Percentiles rank a stretch among this genome's conserved stretches.
Evolutionary conservation across 352 stramenopile genomes (phyloP).

Genomic region (Phytophthora agathidicida): DNA sequence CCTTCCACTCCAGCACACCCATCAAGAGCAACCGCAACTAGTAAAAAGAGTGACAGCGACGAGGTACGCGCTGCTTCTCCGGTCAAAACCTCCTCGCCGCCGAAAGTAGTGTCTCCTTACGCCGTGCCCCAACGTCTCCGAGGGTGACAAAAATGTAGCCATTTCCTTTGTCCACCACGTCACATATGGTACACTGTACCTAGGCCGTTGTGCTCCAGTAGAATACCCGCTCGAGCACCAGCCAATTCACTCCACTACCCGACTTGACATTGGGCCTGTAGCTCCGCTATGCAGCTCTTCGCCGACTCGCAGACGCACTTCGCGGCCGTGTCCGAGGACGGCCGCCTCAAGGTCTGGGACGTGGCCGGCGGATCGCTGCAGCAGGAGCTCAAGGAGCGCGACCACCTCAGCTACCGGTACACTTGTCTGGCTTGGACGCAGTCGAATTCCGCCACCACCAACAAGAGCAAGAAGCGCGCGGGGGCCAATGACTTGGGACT

Average conservation of each 20-base stretch:
- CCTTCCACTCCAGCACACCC: neutral
- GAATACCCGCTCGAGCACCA: constrained; percentile 17
- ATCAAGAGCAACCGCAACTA: neutral
- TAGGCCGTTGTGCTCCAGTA: constrained; percentile 66
- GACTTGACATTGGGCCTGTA: constrained; percentile 8
- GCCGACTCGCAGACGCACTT: constrained; percentile 78
- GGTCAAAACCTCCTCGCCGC: constrained; percentile 2
- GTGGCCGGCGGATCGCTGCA: constrained; percentile 65
- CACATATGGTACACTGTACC: constrained; percentile 2
- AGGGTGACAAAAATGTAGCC: neutral
- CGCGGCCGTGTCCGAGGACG: constrained; percentile 81
- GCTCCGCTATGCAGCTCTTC: constrained; percentile 81
- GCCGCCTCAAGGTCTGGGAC: constrained; percentile 85
- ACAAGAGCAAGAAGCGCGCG: constrained; percentile 51
- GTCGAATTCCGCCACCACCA: constrained; percentile 14
- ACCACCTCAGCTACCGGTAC: constrained; percentile 88
- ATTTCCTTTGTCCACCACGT: constrained; percentile 17
- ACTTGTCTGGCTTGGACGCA: constrained; percentile 77
- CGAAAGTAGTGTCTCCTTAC: constrained; percentile 28
- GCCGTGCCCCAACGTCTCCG: constrained; percentile 23
- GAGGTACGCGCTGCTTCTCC: constrained; percentile 13
- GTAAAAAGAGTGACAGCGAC: constrained; percentile 2
- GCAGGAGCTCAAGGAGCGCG: constrained; percentile 82
- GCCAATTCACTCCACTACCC: constrained; percentile 20
- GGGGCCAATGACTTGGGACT: constrained; percentile 52